Evolutionary conservation across 345 rosid species (phyloP), one percentile per base, ranked within the genome.

Genomic region (Abelmoschus esculentus): DNA sequence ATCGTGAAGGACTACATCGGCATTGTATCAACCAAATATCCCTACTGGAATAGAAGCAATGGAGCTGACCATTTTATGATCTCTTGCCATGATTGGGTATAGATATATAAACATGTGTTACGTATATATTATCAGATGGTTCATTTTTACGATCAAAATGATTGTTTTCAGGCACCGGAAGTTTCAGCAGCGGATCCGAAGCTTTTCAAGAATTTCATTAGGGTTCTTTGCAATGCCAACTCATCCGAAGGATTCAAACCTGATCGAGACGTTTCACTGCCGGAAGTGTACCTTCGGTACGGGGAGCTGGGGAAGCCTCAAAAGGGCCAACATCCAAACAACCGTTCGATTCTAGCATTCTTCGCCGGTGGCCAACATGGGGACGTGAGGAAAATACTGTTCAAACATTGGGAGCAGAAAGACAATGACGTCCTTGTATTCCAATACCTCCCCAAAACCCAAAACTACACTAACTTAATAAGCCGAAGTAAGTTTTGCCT

Each of bases 21-120:
- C 7, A 66, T 78, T 5, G 46, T 89, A 12, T 58, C 87, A 5
- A 71, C 22, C 17, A 79, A 73, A 64, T 80, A 87, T 56, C 84
- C 86, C 0, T 82, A 77, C 40, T 87, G 96, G 96, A 89, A 87
- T 17, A 71, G 81, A 56, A 86, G 83, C 72, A 47, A 22, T 0
- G 90, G 96, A 11, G 90, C 82, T 0, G 96, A 87, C 73, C 96
- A 89, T 77, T 89, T 89, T 68, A 42, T 89, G 73, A 63, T 89
- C 49, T 85, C 91, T 61, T 87, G 96, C 47, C 96, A 87, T 73
- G 96, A 89, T 31, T 89, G 96, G 96, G 96, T 89, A 83, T 9
- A 10, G 8, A 19, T 53, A 18, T 4, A 34, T 3, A 6, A 1
- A 34, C 7, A 34, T 34, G 4, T 7, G 15, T 55, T 3, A 34